A percentile compares a stretch with the other conserved stretches of the same genome.
Evolutionary conservation across 495 filamentous ascomycete species (phyloP).

Genomic region (Trichoderma reesei): DNA sequence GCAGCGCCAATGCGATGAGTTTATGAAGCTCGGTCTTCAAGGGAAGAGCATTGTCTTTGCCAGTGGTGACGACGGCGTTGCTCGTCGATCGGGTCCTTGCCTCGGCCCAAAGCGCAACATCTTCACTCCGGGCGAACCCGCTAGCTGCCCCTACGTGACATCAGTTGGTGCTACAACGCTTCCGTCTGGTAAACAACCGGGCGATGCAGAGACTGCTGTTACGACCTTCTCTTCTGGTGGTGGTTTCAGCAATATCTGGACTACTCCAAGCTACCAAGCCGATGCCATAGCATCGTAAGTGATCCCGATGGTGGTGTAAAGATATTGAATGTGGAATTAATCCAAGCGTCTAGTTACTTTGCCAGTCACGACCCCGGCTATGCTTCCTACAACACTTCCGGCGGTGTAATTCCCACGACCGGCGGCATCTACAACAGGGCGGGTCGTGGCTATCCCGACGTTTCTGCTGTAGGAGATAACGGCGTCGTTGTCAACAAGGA

Average conservation of each 20-base stretch:
- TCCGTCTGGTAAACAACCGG: neutral
- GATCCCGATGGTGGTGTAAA: too few relatives aligned
- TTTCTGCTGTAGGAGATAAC: constrained; percentile 46
- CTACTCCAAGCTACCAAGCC: constrained; percentile 1
- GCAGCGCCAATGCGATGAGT: constrained; percentile 25
- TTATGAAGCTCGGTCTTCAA: constrained; percentile 53
- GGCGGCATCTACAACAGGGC: constrained; percentile 37
- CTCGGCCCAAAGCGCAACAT: constrained; percentile 48
- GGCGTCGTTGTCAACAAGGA: neutral
- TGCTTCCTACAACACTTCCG: neutral
- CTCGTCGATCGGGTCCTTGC: constrained; percentile 1
- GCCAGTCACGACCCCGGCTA: neutral
- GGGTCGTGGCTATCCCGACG: constrained; percentile 62
- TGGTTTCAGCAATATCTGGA: constrained; percentile 6
- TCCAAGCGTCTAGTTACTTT: neutral
- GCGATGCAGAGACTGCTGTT: neutral
- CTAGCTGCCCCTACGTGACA: constrained; percentile 63
- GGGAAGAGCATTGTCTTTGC: constrained; percentile 49
- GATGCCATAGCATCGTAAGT: neutral
- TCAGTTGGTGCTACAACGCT: constrained; percentile 54
- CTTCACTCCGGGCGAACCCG: constrained; percentile 64
- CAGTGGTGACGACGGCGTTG: constrained; percentile 52
- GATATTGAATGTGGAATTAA: too few relatives aligned
- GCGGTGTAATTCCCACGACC: neutral
- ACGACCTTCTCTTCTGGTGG: neutral